A percentile compares a stretch with the other conserved stretches of the same genome.
phyloP scores from a whole-genome alignment of 129 eudicot genomes.

The Helianthus annuus region HanXRQr2.0-SUNRISE NC_035448.2:131472405-131472904 shows the following conservation, averaged over 20 bases:
- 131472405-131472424: neutral
- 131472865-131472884: too few relatives aligned
- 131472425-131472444: conserved; percentile 13
- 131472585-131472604: conserved; percentile 96
- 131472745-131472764: conserved; percentile 50
- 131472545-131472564: conserved; percentile 16
- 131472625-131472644: conserved; percentile 82
- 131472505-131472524: neutral
- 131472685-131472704: conserved; percentile 93
- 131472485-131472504: conserved; percentile 1
- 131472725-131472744: conserved; percentile 99
- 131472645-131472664: conserved; percentile 59
- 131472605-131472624: conserved; percentile 73
- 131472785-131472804: neutral
- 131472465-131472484: conserved; percentile 6
- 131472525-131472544: conserved; percentile 10
- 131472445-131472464: conserved; percentile 13
- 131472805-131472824: neutral
- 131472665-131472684: conserved; percentile 93
- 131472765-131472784: neutral
- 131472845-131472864: neutral
- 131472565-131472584: conserved; percentile 73
- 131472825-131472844: neutral
- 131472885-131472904: too few relatives aligned
- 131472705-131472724: conserved; percentile 91